phyloP scores from a whole-genome alignment of 2,329 filamentous ascomycete species.

The Phaeoacremonium minimum region DNA sequence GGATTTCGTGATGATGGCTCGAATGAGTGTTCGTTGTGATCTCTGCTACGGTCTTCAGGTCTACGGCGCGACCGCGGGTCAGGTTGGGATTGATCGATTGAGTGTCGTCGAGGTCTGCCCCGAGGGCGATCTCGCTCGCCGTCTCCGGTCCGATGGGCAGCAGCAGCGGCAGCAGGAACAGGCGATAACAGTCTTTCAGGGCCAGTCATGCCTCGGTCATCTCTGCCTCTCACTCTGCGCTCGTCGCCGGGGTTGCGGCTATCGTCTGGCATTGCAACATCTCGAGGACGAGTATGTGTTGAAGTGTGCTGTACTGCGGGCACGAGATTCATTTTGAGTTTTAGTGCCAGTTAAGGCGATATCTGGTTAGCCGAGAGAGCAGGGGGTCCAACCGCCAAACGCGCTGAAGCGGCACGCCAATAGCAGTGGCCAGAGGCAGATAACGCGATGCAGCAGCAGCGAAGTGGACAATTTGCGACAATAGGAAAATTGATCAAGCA shows the following conservation, averaged over 20 bases:
- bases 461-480: too few species aligned
- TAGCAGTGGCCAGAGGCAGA: too few species aligned
- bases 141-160: slow-evolving; percentile 10
- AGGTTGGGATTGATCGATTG: slow-evolving; percentile 22
- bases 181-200: slow-evolving; percentile 16
- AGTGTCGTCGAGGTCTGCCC: slow-evolving; percentile 22
- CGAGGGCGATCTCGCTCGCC: slow-evolving; percentile 15
- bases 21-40: slow-evolving; percentile 20
- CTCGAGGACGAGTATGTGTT: slow-evolving; percentile 19
- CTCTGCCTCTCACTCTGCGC: slow-evolving; percentile 27
- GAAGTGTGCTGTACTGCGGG: slow-evolving; percentile 19
- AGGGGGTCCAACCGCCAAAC: slow-evolving; percentile 9
- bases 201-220: slow-evolving; percentile 26
- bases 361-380: slow-evolving; percentile 2
- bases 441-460: too few species aligned
- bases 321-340: slow-evolving; percentile 22
- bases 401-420: too few species aligned
- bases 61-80: slow-evolving; percentile 29
- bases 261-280: slow-evolving; percentile 38
- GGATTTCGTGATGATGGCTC: slow-evolving; percentile 16
- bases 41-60: slow-evolving; percentile 32
- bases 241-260: slow-evolving; percentile 25
- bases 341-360: slow-evolving; percentile 14
- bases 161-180: slow-evolving; percentile 19
- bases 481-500: too few species aligned